Evolutionary conservation across 1,284 basidiomycete species (phyloP).

Genomic region (Paramarasmius palmivorus): DNA sequence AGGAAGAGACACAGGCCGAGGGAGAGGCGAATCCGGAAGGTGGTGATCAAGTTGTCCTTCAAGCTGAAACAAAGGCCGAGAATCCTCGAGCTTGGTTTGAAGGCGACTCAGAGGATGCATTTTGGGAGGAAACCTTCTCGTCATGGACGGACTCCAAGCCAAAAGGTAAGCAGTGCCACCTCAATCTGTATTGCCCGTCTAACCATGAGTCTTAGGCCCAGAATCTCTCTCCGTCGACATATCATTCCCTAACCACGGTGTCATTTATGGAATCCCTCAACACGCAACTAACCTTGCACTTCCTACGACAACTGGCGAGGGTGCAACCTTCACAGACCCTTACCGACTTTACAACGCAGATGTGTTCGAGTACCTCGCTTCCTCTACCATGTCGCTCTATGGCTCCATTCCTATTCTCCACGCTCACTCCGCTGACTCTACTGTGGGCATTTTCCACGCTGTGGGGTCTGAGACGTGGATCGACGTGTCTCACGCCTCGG

Average conservation of each 20-base stretch:
- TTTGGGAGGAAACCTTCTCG: constrained; percentile 89
- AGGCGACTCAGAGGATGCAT: constrained; percentile 77
- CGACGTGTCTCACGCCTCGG: constrained; percentile 74
- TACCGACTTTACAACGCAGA: constrained; percentile 96
- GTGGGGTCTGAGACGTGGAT: constrained; percentile 95
- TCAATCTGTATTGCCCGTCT: background rate
- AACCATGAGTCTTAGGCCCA: constrained; percentile 62
- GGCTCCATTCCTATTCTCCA: constrained; percentile 93
- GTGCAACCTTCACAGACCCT: constrained; percentile 80
- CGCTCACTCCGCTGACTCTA: constrained; percentile 83
- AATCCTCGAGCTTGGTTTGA: constrained; percentile 83
- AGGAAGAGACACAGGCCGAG: constrained; percentile 34
- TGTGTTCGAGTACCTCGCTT: constrained; percentile 95
- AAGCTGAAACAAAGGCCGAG: constrained; percentile 30
- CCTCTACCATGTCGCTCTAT: constrained; percentile 90
- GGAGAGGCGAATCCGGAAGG: constrained; percentile 42
- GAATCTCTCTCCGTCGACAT: constrained; percentile 94
- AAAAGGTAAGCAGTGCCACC: constrained; percentile 71
- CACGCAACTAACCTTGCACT: constrained; percentile 92
- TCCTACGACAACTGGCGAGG: constrained; percentile 78
- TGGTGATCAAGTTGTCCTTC: constrained; percentile 56
- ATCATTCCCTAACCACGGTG: constrained; percentile 86
- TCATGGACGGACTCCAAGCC: constrained; percentile 93
- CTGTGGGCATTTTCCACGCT: constrained; percentile 91
- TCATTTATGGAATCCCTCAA: constrained; percentile 95